Evolutionary conservation across 495 filamentous ascomycete species (phyloP).

Genomic region (Aspergillus panamensis): DNA sequence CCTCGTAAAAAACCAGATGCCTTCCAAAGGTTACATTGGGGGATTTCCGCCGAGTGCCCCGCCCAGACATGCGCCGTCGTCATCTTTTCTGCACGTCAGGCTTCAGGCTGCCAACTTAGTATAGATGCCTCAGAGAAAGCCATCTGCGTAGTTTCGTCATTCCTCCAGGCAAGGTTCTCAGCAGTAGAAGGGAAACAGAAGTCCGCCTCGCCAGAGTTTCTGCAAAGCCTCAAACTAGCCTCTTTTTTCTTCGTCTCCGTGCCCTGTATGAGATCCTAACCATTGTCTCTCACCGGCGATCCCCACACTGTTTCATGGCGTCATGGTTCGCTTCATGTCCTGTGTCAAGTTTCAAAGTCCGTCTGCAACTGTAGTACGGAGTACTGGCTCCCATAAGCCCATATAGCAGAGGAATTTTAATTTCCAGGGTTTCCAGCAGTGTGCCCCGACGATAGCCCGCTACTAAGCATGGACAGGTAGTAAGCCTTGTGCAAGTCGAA

Average conservation of each 20-base stretch:
- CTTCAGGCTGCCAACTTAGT: not conserved
- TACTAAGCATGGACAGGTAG: not conserved
- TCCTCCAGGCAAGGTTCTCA: not conserved
- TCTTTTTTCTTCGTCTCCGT: slow-evolving; percentile 8
- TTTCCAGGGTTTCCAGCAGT: not conserved
- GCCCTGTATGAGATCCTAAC: slow-evolving; percentile 22
- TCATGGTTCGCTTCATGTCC: slow-evolving; percentile 17
- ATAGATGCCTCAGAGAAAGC: not conserved
- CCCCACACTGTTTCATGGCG: slow-evolving; percentile 24
- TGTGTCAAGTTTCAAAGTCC: not conserved
- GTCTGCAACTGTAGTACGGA: not conserved
- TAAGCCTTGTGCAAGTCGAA: no score
- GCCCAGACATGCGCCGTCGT: not conserved
- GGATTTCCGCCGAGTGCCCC: not conserved
- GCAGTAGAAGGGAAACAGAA: not conserved
- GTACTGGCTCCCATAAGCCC: not conserved
- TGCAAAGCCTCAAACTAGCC: slow-evolving; percentile 5
- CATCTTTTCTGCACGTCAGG: slow-evolving; percentile 9
- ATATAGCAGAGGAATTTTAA: not conserved
- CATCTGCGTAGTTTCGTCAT: not conserved
- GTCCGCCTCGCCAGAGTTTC: not conserved
- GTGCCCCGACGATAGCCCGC: not conserved
- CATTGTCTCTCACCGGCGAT: slow-evolving; percentile 27
- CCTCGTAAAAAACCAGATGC: not conserved
- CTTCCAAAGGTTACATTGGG: not conserved